Conservation (phyloP, 352 stramenopile genomes). For the Phytophthora tubulina region DNA sequence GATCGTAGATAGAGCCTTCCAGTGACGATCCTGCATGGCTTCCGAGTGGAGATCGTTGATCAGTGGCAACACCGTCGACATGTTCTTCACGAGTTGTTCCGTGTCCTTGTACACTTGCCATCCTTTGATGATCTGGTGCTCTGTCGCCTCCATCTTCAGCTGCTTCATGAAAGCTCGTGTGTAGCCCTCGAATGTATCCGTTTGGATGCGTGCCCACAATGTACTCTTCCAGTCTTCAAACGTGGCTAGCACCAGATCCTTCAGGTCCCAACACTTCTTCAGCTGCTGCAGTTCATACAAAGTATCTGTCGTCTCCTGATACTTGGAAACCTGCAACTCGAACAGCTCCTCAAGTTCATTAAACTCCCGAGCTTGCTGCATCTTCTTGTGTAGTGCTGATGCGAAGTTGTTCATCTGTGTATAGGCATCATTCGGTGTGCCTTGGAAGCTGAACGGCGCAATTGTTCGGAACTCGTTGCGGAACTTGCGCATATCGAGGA, state of each 20-base stretch:
- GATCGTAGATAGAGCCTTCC: slow-evolving; percentile 88
- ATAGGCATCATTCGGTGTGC: slow-evolving; percentile 86
- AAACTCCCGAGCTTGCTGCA: slow-evolving; percentile 85
- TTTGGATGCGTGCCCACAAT: slow-evolving; percentile 87
- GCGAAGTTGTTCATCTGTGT: slow-evolving; percentile 85
- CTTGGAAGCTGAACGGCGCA: slow-evolving; percentile 95
- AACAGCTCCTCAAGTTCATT: slow-evolving; percentile 91
- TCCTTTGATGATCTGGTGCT: slow-evolving; percentile 88
- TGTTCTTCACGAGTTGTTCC: slow-evolving; percentile 90
- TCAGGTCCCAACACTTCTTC: slow-evolving; percentile 90
- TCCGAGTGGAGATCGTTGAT: slow-evolving; percentile 97
- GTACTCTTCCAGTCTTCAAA: slow-evolving; percentile 90
- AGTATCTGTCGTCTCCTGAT: slow-evolving; percentile 91
- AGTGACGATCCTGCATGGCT: slow-evolving; percentile 95
- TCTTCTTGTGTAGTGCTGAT: slow-evolving; percentile 73
- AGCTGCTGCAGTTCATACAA: slow-evolving; percentile 88
- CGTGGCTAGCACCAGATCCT: slow-evolving; percentile 81
- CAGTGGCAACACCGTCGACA: slow-evolving; percentile 85
- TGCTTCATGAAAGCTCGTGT: slow-evolving; percentile 88
- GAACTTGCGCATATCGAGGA: slow-evolving; percentile 95
- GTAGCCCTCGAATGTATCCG: slow-evolving; percentile 80
- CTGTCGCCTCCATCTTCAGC: slow-evolving; percentile 82
- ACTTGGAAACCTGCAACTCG: slow-evolving; percentile 89
- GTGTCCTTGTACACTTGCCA: slow-evolving; percentile 92
- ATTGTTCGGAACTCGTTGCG: slow-evolving; percentile 94